Conservation (phyloP, 208 protist genomes). For the Borovskyia barvae region DNA sequence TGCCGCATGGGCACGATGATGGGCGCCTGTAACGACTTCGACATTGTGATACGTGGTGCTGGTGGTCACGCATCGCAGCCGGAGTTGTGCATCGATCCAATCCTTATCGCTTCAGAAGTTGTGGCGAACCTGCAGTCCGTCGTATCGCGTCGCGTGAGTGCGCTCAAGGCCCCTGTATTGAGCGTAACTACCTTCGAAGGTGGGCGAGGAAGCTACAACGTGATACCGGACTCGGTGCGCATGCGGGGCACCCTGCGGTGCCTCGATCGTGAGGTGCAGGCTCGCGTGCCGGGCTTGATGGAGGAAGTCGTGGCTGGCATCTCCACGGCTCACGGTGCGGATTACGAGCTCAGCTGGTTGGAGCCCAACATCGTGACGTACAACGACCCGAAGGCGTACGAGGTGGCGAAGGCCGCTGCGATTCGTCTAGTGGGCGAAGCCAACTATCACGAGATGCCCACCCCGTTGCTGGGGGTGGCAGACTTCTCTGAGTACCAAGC, state of each 20-base stretch:
- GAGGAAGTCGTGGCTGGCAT: conserved; percentile 72
- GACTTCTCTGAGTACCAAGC: conserved; percentile 82
- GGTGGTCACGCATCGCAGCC: conserved; percentile 72
- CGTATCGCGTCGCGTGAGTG: conserved; percentile 64
- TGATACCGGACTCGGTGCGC: conserved; percentile 66
- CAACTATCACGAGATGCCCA: conserved; percentile 46
- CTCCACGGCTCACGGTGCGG: conserved; percentile 53
- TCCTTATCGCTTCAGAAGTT: conserved; percentile 55
- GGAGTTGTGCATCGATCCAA: conserved; percentile 65
- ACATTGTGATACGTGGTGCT: conserved; percentile 60
- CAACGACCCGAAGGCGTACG: conserved; percentile 72
- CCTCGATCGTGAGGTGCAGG: conserved; percentile 62
- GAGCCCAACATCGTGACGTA: conserved; percentile 83
- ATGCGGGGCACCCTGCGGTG: conserved; percentile 72
- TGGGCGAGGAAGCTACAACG: conserved; percentile 68
- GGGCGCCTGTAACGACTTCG: conserved; percentile 63
- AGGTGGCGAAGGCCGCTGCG: conserved; percentile 45
- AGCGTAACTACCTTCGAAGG: conserved; percentile 61
- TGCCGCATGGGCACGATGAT: conserved; percentile 37
- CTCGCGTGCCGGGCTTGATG: conserved; percentile 54
- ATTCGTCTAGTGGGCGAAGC: conserved; percentile 39
- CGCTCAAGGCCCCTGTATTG: conserved; percentile 56
- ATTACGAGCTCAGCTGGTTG: conserved; percentile 67
- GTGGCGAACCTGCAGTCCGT: conserved; percentile 56
- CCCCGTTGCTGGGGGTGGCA: conserved; percentile 52